Evolutionary conservation across 352 stramenopile species (phyloP), one percentile per base, ranked within the genome.

Genomic region (Peronosclerospora sorghi): DNA sequence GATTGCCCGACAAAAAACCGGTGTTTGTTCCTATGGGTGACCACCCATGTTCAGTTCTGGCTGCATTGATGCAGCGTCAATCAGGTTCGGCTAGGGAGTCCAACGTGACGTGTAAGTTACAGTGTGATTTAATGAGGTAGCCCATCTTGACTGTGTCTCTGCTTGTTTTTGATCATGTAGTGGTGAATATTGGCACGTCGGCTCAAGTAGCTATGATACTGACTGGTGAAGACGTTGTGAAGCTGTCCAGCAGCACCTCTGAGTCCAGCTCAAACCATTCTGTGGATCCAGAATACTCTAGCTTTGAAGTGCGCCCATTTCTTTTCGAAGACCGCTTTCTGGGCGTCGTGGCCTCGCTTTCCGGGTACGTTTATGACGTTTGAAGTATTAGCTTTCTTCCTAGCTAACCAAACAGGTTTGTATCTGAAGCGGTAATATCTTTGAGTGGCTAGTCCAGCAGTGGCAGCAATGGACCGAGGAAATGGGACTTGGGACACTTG

Each of bases 151-250:
- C 19, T 62, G 17, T 54, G 9, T 42, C 26, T 2, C 1, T 48
- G 21, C 12, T 43, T 50, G 34, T 17, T 44, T 32, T 40, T 56
- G 38, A 14, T 41, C 18, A 2, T 32, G 21, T 41, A 87, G 79
- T 88, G 51, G 60, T 91, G 13, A 91, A 88, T 49, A 73, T 91
- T 18, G 79, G 79, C 12, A 91, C 79, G 10, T 91, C 79, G 13
- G 79, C 75, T 18, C 79, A 91, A 35, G 56, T 91, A 32, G 73
- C 73, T 10, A 73, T 87, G 59, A 46, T 91, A 14, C 40, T 88
- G 15, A 59, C 68, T 19, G 41, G 37, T 2, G 52, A 52, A 21
- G 61, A 74, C 27, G 46, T 68, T 27, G 46, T 35, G 10, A 59
- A 56, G 24, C 38, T 62, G 27, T 45, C 40, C 9, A 40, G 15